These are phyloP conservation scores for Microsporum ferrugineum DNA, from an alignment of 2,329 filamentous ascomycete species.

Conservation along the genomic window DNA sequence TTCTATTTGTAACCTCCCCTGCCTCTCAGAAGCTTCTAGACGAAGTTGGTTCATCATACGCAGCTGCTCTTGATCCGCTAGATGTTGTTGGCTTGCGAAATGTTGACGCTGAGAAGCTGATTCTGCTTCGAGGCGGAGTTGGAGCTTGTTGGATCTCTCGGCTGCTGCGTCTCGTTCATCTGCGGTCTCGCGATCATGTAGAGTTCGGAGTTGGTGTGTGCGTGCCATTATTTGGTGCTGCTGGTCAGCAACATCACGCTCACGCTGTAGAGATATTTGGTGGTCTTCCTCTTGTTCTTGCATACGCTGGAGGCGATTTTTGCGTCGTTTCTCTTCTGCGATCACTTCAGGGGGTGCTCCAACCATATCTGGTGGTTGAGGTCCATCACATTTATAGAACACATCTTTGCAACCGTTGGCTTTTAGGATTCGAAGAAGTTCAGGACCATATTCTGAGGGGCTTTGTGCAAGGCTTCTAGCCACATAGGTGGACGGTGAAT, in stretches of 20 bases:
- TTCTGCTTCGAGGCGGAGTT: constrained; percentile 12
- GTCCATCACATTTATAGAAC: constrained; percentile 12
- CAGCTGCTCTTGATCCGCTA: constrained; percentile 10
- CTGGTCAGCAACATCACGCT: constrained; percentile 10
- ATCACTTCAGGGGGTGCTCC: constrained; percentile 13
- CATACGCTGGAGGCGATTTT: constrained; percentile 9
- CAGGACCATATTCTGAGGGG: constrained; percentile 6
- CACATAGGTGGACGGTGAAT: constrained; percentile 56
- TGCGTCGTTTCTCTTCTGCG: constrained; percentile 11
- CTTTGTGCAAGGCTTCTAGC: constrained; percentile 10
- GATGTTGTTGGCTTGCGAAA: constrained; percentile 8
- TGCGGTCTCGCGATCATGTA: constrained; percentile 12
- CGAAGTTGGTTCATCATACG: constrained; percentile 10
- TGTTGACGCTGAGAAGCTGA: constrained; percentile 8
- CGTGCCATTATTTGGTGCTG: constrained; percentile 9
- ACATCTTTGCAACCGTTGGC: constrained; percentile 14
- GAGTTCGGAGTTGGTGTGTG: constrained; percentile 11
- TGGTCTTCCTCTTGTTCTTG: constrained; percentile 15
- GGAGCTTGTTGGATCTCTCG: constrained; percentile 9
- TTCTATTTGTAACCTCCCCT: constrained; percentile 11
- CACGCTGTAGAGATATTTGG: constrained; percentile 9
- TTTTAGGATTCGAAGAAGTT: constrained; percentile 13
- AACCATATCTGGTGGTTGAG: constrained; percentile 15
- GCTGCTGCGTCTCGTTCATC: constrained; percentile 9
- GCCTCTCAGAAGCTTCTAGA: constrained; percentile 9